These are phyloP conservation scores for Vaccinium darrowii DNA, from an alignment of 148 eudicot species.

Conservation along the genomic window DNA sequence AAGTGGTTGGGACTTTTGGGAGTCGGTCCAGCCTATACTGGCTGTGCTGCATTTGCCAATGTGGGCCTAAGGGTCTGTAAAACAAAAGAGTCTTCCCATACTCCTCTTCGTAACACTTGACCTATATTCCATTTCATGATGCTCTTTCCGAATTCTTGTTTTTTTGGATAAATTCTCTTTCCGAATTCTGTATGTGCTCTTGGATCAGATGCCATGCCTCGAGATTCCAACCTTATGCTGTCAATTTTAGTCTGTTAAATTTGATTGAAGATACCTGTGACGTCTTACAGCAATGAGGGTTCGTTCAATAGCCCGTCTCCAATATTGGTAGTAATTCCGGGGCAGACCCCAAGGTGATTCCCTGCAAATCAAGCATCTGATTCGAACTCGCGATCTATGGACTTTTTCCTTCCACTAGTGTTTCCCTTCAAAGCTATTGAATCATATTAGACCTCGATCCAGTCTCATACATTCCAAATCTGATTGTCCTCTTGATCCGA, in stretches of 20 bases:
- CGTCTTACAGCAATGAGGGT: not conserved
- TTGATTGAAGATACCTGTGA: not conserved
- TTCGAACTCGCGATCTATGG: not conserved
- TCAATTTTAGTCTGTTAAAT: not conserved
- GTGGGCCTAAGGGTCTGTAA: not conserved
- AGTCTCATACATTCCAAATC: not conserved
- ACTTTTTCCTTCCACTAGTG: too few relatives aligned
- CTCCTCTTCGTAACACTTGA: not conserved
- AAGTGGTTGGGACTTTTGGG: not conserved
- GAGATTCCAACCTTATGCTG: not conserved
- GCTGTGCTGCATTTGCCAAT: not conserved
- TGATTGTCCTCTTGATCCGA: not conserved
- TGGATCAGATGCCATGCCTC: slow-evolving; percentile 6
- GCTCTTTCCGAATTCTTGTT: not conserved
- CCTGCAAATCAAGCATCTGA: not conserved
- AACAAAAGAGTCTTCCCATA: not conserved
- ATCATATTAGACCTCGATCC: not conserved
- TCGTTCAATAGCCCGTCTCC: not conserved
- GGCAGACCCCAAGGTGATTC: not conserved
- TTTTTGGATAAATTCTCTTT: not conserved
- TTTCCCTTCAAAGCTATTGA: too few relatives aligned
- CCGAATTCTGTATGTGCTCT: not conserved
- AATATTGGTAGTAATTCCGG: not conserved
- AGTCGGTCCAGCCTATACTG: not conserved
- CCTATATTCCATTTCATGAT: not conserved